Conservation (phyloP, 2,329 filamentous ascomycete species). For the Alternaria burnsii region DNA sequence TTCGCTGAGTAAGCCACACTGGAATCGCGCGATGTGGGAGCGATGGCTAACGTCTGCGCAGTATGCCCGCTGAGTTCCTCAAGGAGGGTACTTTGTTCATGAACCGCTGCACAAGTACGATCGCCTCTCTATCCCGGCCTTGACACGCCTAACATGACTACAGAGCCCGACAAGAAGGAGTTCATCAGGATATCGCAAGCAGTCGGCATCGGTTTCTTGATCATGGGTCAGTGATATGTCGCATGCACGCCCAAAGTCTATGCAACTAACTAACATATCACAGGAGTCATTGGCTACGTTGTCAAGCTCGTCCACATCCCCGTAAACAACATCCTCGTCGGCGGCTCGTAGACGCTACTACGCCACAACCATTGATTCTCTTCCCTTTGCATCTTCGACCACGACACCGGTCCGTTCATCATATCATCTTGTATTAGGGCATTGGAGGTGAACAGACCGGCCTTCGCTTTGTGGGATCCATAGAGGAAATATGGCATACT, state of each 20-base stretch:
- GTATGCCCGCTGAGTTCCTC: constrained; percentile 53
- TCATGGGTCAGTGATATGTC: constrained; percentile 53
- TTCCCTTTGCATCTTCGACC: constrained; percentile 22
- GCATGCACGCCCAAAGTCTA: background rate
- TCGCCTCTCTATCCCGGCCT: background rate
- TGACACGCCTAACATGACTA: constrained; percentile 41
- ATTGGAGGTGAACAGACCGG: constrained; percentile 9
- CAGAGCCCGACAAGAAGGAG: constrained; percentile 54
- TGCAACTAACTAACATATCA: constrained; percentile 1
- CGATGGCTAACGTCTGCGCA: constrained; percentile 36
- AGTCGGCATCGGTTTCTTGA: constrained; percentile 62
- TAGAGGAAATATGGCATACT: constrained; percentile 17
- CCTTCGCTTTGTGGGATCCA: constrained; percentile 6
- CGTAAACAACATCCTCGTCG: constrained; percentile 63
- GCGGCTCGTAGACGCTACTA: constrained; percentile 44
- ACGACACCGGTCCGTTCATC: constrained; percentile 22
- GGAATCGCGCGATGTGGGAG: background rate
- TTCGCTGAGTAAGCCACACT: constrained; percentile 64
- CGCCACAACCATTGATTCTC: constrained; percentile 17
- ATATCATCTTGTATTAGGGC: constrained; percentile 26
- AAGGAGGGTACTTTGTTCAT: constrained; percentile 61
- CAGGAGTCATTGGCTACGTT: constrained; percentile 60
- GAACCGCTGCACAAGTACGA: constrained; percentile 58
- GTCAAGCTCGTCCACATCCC: constrained; percentile 64
- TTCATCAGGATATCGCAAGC: constrained; percentile 60